These are phyloP conservation scores for Ganoderma leucocontextum DNA, from an alignment of 1,284 basidiomycete species.

Conservation along the genomic window DNA sequence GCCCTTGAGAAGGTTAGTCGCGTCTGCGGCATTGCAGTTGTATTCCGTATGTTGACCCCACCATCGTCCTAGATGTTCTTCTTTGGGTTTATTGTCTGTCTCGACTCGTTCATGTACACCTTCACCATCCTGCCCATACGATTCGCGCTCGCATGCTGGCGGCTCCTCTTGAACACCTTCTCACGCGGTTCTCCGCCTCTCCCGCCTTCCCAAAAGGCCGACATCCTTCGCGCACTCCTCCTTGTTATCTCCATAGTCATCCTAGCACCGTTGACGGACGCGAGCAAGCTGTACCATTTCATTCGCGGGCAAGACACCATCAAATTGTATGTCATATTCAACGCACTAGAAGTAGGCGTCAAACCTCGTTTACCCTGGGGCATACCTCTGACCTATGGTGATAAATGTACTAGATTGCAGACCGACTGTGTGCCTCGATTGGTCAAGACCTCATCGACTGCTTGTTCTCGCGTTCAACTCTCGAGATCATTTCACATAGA, in stretches of 20 bases:
- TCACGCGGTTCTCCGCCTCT: constrained; percentile 61
- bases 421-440: constrained; percentile 94
- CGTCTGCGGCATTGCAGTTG: neutral
- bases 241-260: constrained; percentile 81
- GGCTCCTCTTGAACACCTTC: constrained; percentile 63
- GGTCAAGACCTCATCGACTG: constrained; percentile 98
- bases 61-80: constrained; percentile 74
- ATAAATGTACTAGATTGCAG: constrained; percentile 79
- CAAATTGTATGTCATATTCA: constrained; percentile 99
- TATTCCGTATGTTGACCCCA: constrained; percentile 10
- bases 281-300: constrained; percentile 98
- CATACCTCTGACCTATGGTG: neutral
- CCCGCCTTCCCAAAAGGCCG: constrained; percentile 91
- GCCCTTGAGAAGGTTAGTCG: constrained; percentile 89
- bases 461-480: constrained; percentile 91
- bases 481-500: constrained; percentile 77
- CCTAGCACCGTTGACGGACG: constrained; percentile 87
- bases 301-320: constrained; percentile 99
- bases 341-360: constrained; percentile 86
- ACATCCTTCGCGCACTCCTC: constrained; percentile 84
- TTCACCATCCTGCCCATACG: constrained; percentile 98
- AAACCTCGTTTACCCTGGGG: neutral
- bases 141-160: constrained; percentile 71
- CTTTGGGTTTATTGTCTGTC: constrained; percentile 93
- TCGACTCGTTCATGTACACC: constrained; percentile 97